A percentile compares a stretch with the other conserved stretches of the same genome.
Conservation (phyloP, 805 yeast genomes). For the Priceomyces fermenticarens region DNA sequence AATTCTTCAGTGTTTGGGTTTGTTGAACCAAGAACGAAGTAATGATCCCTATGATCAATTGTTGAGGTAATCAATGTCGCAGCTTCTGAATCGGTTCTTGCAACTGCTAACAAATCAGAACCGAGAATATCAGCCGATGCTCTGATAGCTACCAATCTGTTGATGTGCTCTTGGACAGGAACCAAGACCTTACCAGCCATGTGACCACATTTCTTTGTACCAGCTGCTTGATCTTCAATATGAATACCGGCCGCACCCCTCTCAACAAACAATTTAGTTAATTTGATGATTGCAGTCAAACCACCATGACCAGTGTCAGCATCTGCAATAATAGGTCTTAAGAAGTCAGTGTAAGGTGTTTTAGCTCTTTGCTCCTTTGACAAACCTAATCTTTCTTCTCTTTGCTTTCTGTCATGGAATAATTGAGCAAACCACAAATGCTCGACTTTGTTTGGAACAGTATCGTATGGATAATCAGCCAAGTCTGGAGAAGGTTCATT, state of each 20-base stretch:
- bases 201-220: conserved; percentile 98
- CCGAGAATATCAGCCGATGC: conserved; percentile 94
- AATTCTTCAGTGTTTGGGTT: conserved; percentile 76
- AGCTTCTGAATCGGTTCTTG: conserved; percentile 97
- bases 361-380: conserved; percentile 65
- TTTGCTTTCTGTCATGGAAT: conserved; percentile 96
- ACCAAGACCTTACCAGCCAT: conserved; percentile 98
- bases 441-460: conserved; percentile 97
- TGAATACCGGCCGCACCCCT: conserved; percentile 99
- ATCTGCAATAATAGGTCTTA: conserved; percentile 94
- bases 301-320: conserved; percentile 99
- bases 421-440: conserved; percentile 95
- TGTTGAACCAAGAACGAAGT: conserved; percentile 86
- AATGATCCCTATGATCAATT: conserved; percentile 92
- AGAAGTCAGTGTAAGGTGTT: conserved; percentile 75
- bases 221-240: conserved; percentile 98
- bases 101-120: conserved; percentile 80
- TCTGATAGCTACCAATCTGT: conserved; percentile 89
- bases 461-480: conserved; percentile 98
- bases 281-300: conserved; percentile 90
- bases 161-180: conserved; percentile 96
- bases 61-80: conserved; percentile 93
- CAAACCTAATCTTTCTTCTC: conserved; percentile 69
- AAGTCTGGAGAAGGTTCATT: conserved; percentile 98
- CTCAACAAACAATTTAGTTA: conserved; percentile 94